These are phyloP conservation scores for Ophiostoma novo-ulmi DNA, from an alignment of 2,329 filamentous ascomycete genomes.

Conservation along the genomic window DNA sequence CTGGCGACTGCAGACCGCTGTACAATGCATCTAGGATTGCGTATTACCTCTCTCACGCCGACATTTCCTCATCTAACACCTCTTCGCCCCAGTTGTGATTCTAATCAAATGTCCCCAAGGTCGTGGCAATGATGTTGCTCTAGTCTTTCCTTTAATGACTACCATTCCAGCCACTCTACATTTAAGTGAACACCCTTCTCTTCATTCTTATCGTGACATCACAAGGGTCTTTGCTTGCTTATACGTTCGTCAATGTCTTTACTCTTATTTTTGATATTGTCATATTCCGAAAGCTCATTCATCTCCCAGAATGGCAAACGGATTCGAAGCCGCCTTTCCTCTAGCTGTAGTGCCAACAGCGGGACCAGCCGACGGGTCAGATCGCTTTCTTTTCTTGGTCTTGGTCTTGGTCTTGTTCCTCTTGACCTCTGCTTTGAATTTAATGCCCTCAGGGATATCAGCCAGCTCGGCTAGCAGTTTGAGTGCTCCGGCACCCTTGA, in stretches of 20 bases:
- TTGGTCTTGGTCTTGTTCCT: conserved; percentile 14
- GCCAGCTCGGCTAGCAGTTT: conserved; percentile 20
- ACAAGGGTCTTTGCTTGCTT: not conserved
- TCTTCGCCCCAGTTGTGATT: not conserved
- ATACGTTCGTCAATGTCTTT: not conserved
- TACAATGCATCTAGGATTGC: not conserved
- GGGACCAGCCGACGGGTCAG: not conserved
- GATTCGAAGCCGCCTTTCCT: conserved; percentile 17
- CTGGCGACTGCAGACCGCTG: not conserved
- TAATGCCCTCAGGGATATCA: conserved; percentile 16
- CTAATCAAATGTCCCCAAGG: not conserved
- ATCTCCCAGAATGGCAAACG: conserved; percentile 23
- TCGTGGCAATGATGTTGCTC: not conserved
- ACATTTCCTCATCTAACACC: not conserved
- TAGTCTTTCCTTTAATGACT: not conserved
- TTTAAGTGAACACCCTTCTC: not conserved
- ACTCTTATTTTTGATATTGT: not conserved
- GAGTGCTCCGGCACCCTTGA: conserved; percentile 21
- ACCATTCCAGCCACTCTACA: not conserved
- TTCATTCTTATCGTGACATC: not conserved
- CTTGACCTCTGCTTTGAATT: conserved; percentile 18
- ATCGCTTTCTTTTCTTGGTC: conserved; percentile 23
- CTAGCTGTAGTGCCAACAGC: not conserved
- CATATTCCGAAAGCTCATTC: not conserved
- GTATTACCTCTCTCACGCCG: not conserved